These are phyloP conservation scores for Massariosphaeria phaeospora DNA, from an alignment of 495 filamentous ascomycete genomes.

Conservation along the genomic window DNA sequence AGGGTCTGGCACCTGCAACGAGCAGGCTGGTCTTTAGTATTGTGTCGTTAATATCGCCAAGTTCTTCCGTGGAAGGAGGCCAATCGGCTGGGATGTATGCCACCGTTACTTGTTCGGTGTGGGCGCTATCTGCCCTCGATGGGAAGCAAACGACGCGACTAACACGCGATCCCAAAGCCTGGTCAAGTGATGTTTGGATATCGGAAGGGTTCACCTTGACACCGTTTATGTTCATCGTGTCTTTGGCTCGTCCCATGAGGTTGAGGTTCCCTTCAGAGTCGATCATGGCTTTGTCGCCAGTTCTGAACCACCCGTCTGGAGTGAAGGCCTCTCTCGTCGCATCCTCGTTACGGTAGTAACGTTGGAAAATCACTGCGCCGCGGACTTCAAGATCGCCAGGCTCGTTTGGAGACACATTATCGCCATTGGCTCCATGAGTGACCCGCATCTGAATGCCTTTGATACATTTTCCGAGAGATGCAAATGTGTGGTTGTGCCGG, in stretches of 20 bases:
- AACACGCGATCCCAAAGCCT: conserved; percentile 18
- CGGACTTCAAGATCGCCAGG: conserved; percentile 4
- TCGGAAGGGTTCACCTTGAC: conserved; percentile 46
- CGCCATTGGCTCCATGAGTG: neutral
- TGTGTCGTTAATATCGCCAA: neutral
- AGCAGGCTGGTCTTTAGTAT: neutral
- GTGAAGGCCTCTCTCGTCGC: conserved; percentile 14
- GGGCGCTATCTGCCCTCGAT: conserved; percentile 36
- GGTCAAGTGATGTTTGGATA: conserved; percentile 45
- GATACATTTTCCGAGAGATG: conserved; percentile 8
- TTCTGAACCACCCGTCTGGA: conserved; percentile 12
- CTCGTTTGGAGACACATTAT: neutral
- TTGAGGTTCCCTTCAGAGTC: neutral
- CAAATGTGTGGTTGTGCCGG: neutral
- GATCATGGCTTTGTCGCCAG: conserved; percentile 12
- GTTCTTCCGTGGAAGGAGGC: neutral
- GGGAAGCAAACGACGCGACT: conserved; percentile 25
- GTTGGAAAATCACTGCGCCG: conserved; percentile 3
- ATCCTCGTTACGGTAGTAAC: conserved; percentile 1
- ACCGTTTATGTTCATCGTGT: conserved; percentile 44
- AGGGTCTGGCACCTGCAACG: neutral
- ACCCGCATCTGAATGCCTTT: conserved; percentile 4
- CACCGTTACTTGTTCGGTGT: conserved; percentile 22
- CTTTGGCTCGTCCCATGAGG: conserved; percentile 2
- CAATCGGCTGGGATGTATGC: conserved; percentile 3